Evolutionary conservation across 2,329 filamentous ascomycete genomes (phyloP), one percentile per base, ranked within the genome.

Genomic region (Fusarium lyarnte): DNA sequence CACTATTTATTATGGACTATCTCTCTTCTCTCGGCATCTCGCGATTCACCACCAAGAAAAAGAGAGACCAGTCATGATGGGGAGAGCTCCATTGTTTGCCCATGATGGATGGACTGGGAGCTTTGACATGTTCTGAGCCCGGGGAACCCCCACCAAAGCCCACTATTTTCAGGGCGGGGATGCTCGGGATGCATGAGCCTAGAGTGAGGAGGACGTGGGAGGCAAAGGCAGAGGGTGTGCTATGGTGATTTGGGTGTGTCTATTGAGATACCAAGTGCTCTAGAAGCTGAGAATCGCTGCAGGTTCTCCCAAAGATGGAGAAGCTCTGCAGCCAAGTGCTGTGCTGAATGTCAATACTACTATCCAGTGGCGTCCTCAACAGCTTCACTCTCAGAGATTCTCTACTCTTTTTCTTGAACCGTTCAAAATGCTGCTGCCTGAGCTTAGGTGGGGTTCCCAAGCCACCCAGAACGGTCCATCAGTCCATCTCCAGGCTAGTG

Each of bases 341-440:
- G 29, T 46, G 38, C 39, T 57, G 53, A 41, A 42, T 45, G 61
- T 14, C 29, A 5, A 59, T 66, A 62, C 41, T 66, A 43, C 39
- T 35, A 27, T 57, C 35, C 62, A 61, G 64, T 66, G 64, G 64
- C 64, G 62, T 33, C 33, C 39, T 45, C 52, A 54, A 45, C 59
- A 29, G 35, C 41, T 47, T 39, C 33, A 23, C 16, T 9, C 27
- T 46, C 38, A 46, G 25, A 36, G 39, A 55, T 9, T 53, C 27
- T 16, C 35, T 16, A 16, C 36, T 52, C 29, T 46, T 42, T 53
- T 51, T 51, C 57, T 61, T 43, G 45, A 45, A 35, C n/a, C 3
- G 43, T 41, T 46, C 36, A 52, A 41, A 75, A 76, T 68, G 43
- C 63, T 76, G 74, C 70, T 76, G 74, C 74, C 74, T 76, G 49